Conservation (phyloP, 2,329 filamentous ascomycete genomes). For the Neodidymelliopsis sp. region DNA sequence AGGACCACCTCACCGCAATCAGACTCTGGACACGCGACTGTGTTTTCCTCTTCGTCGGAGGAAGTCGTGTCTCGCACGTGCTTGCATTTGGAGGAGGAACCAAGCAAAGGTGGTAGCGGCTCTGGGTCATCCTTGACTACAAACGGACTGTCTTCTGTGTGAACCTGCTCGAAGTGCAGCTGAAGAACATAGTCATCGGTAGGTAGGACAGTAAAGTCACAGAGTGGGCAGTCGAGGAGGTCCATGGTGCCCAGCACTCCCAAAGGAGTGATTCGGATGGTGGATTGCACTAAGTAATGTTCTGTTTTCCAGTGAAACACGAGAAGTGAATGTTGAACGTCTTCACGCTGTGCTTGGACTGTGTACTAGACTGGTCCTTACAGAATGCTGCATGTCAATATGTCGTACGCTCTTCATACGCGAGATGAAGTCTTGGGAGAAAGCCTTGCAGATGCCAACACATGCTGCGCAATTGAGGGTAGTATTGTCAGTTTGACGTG, state of each 20-base stretch:
- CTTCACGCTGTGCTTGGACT: no score
- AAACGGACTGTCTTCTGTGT: conserved; percentile 50
- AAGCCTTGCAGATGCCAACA: background rate
- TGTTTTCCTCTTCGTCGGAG: conserved; percentile 39
- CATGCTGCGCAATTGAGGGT: background rate
- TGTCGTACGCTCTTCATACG: background rate
- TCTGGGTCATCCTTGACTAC: conserved; percentile 41
- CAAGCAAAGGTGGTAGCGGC: conserved; percentile 33
- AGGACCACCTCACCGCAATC: conserved; percentile 55
- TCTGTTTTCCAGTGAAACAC: no score
- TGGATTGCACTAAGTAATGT: background rate
- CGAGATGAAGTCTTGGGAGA: no score
- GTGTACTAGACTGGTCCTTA: no score
- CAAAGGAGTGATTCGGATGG: background rate
- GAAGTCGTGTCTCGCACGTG: conserved; percentile 35
- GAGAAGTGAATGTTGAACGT: no score
- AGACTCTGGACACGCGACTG: conserved; percentile 51
- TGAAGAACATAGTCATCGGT: conserved; percentile 45
- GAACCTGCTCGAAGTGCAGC: conserved; percentile 52
- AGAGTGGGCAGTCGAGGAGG: conserved; percentile 47
- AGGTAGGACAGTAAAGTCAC: conserved; percentile 39
- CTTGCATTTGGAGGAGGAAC: conserved; percentile 28
- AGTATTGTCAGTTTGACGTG: background rate
- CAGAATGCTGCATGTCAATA: no score
- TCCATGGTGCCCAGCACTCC: conserved; percentile 28